phyloP scores from a whole-genome alignment of 345 rosid genomes.

The Litchi chinensis region DNA sequence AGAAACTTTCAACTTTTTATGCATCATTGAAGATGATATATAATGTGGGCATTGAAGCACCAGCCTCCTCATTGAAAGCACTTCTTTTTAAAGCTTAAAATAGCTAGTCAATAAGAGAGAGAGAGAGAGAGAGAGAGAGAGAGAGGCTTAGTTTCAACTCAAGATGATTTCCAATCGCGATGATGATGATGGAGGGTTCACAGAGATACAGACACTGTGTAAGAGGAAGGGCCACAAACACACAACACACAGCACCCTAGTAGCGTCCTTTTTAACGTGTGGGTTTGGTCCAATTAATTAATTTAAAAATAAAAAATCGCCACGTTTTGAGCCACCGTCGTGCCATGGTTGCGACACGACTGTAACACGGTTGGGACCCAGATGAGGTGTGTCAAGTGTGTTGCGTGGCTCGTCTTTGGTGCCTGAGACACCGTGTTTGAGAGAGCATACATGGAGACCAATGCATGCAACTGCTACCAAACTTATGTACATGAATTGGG shows the following conservation, averaged over 20 bases:
- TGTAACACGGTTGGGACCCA: conserved; percentile 16
- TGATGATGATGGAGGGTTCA: background rate
- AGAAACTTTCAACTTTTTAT: too few species aligned
- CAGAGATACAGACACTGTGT: background rate
- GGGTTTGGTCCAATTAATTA: conserved; percentile 22
- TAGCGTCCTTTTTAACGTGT: conserved; percentile 3
- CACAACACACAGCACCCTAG: background rate
- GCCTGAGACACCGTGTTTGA: background rate
- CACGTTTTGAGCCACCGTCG: conserved; percentile 21
- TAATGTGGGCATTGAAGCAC: background rate
- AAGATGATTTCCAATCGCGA: too few species aligned
- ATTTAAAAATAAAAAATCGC: conserved; percentile 1
- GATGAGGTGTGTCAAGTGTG: background rate
- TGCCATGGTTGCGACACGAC: background rate
- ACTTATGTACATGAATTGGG: too few species aligned
- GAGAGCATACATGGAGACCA: background rate
- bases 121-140: too few species aligned
- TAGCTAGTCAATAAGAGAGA: background rate
- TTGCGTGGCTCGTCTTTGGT: background rate
- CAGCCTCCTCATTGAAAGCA: background rate
- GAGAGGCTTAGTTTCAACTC: too few species aligned
- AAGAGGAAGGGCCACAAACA: background rate
- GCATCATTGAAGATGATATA: background rate
- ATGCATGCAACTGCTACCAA: conserved; percentile 8
- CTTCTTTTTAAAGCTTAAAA: background rate